These are phyloP conservation scores for Kregervanrija delftensis DNA, from an alignment of 805 yeast genomes.

Conservation along the genomic window DNA sequence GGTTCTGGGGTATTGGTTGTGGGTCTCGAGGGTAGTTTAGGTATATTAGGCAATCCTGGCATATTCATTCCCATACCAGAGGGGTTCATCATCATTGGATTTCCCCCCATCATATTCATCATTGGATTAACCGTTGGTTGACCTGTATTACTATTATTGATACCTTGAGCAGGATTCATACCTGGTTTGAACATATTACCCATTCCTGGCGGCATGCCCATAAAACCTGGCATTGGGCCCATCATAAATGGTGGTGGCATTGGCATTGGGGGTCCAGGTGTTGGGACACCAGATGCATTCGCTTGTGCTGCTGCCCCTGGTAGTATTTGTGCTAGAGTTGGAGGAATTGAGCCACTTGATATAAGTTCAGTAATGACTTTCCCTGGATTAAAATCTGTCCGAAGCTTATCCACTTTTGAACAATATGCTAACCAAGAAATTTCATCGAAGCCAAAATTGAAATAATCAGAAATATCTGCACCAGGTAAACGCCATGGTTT, in stretches of 20 bases:
- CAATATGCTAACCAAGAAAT: slow-evolving; percentile 93
- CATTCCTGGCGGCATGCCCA: slow-evolving; percentile 22
- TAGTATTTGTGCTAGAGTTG: slow-evolving; percentile 21
- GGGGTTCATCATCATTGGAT: not conserved
- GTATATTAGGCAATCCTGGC: slow-evolving; percentile 4
- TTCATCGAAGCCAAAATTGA: slow-evolving; percentile 95
- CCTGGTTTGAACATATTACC: slow-evolving; percentile 28
- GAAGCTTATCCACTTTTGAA: slow-evolving; percentile 72
- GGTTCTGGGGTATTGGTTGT: slow-evolving; percentile 19
- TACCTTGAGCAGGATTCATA: slow-evolving; percentile 22
- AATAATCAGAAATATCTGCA: slow-evolving; percentile 88
- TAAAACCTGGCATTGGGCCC: slow-evolving; percentile 3
- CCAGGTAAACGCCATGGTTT: slow-evolving; percentile 99
- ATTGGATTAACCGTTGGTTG: slow-evolving; percentile 1
- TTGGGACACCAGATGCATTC: slow-evolving; percentile 4
- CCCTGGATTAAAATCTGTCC: slow-evolving; percentile 78
- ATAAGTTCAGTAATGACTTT: slow-evolving; percentile 63
- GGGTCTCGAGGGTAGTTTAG: slow-evolving; percentile 20
- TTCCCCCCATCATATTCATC: slow-evolving; percentile 9
- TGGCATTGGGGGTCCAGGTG: slow-evolving; percentile 14
- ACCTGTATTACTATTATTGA: slow-evolving; percentile 20
- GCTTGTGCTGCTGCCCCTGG: slow-evolving; percentile 22
- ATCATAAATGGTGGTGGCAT: slow-evolving; percentile 20
- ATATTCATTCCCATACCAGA: slow-evolving; percentile 1
- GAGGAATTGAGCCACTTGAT: slow-evolving; percentile 24